These are phyloP conservation scores for Dimocarpus longan DNA, from an alignment of 345 rosid species.

Conservation along the genomic window DNA sequence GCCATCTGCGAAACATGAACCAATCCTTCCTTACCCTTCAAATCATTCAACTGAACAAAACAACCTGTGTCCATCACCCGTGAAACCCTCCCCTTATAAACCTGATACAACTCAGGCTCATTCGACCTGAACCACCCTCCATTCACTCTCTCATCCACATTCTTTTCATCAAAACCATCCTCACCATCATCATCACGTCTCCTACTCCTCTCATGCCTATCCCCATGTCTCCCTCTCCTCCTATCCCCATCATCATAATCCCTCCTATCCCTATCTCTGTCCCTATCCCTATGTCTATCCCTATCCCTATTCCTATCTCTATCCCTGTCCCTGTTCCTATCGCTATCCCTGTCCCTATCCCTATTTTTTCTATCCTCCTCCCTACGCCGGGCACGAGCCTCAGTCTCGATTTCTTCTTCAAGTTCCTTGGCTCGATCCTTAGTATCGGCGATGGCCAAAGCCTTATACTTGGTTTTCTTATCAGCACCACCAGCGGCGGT, in stretches of 20 bases:
- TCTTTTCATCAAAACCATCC: slow-evolving; percentile 22
- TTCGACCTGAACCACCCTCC: slow-evolving; percentile 11
- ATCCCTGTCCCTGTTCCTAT: slow-evolving; percentile 25
- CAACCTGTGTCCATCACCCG: slow-evolving; percentile 87
- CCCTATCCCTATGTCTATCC: slow-evolving; percentile 25
- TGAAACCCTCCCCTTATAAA: slow-evolving; percentile 78
- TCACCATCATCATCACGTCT: slow-evolving; percentile 25
- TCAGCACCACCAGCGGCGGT: slow-evolving; percentile 34
- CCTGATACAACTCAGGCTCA: slow-evolving; percentile 78
- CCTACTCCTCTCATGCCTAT: slow-evolving; percentile 31
- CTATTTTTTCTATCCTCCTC: slow-evolving; percentile 29
- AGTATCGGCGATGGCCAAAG: slow-evolving; percentile 65
- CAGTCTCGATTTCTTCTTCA: slow-evolving; percentile 61
- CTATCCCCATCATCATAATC: slow-evolving; percentile 27
- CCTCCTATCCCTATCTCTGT: slow-evolving; percentile 36
- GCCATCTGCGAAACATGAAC: slow-evolving; percentile 91
- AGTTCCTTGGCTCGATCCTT: slow-evolving; percentile 73
- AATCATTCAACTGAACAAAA: slow-evolving; percentile 75
- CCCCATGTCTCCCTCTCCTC: slow-evolving; percentile 26
- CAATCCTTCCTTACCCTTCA: slow-evolving; percentile 88
- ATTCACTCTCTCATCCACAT: slow-evolving; percentile 23
- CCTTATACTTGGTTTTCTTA: slow-evolving; percentile 54
- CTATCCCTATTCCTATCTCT: slow-evolving; percentile 32
- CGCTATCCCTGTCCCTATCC: slow-evolving; percentile 27
- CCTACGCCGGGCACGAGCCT: slow-evolving; percentile 40